Evolutionary conservation across 441 rosid genomes (phyloP).

Genomic region (Gossypium davidsonii): DNA sequence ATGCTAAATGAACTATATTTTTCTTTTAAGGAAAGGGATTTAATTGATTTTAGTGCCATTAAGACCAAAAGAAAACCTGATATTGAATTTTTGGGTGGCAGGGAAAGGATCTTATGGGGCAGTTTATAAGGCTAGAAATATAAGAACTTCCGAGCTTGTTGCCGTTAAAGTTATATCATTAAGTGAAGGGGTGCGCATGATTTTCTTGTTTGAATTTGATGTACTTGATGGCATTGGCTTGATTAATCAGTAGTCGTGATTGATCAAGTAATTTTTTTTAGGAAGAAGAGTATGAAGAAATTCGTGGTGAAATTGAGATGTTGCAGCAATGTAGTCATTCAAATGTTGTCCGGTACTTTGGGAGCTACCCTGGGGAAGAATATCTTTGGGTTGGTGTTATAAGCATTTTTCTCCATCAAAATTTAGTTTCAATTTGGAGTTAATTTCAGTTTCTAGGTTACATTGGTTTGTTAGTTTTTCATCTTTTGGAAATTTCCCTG

Average conservation of each 20-base stretch:
- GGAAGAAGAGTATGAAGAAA: conserved; percentile 99
- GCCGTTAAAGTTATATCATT: conserved; percentile 95
- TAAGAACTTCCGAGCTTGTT: conserved; percentile 93
- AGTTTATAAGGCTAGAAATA: conserved; percentile 95
- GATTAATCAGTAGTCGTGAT: conserved; percentile 7
- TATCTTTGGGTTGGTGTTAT: conserved; percentile 82
- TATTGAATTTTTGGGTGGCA: conserved; percentile 31
- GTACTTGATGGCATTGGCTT: conserved; percentile 10
- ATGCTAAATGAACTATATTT: neutral
- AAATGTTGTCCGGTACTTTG: conserved; percentile 91
- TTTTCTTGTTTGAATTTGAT: conserved; percentile 14
- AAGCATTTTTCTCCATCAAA: conserved; percentile 9
- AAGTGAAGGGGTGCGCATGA: conserved; percentile 67
- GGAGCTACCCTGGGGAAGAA: conserved; percentile 98
- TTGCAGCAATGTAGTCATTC: conserved; percentile 97
- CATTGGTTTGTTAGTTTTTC: conserved; percentile 1
- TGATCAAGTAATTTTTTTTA: conserved; percentile 23
- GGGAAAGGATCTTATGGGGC: conserved; percentile 99
- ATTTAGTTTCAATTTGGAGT: conserved; percentile 3
- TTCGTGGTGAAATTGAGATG: conserved; percentile 99
- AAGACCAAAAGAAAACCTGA: neutral
- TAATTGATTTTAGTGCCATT: neutral
- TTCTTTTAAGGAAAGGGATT: neutral
- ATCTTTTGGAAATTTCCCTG: neutral
- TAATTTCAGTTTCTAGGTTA: neutral